Percentiles rank a stretch among this genome's conserved stretches.
phyloP scores from a whole-genome alignment of 139 green algal genomes.

The Auxenochlorella pyrenoidosa region DNA sequence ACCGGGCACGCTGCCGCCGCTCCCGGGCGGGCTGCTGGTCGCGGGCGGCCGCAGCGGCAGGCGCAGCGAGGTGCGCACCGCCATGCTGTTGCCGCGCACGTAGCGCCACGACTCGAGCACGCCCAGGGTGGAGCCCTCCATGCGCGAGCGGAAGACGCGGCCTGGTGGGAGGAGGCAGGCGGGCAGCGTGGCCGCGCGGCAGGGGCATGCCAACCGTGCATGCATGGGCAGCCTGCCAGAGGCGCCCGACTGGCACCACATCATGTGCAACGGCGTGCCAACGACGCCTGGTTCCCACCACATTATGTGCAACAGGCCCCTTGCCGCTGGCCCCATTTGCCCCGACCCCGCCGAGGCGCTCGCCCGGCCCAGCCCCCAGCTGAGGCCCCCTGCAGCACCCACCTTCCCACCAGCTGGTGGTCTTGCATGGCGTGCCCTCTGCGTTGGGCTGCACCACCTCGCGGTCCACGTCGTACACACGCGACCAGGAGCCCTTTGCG shows the following conservation, averaged over 20 bases:
- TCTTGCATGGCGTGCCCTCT: constrained; percentile 35
- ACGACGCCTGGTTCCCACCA: neutral
- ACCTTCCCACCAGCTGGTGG: constrained; percentile 42
- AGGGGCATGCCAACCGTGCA: too few relatives aligned
- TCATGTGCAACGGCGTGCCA: too few relatives aligned
- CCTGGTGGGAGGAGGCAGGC: constrained; percentile 27
- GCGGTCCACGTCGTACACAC: constrained; percentile 29
- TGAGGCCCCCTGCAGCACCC: neutral
- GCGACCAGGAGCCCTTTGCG: constrained; percentile 47
- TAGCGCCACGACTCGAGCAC: constrained; percentile 38
- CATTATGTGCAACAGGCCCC: neutral
- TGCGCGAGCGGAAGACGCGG: constrained; percentile 24
- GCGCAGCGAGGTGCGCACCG: constrained; percentile 39
- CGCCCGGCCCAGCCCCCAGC: too few relatives aligned
- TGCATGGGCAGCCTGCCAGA: neutral
- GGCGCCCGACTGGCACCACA: neutral
- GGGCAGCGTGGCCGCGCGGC: too few relatives aligned
- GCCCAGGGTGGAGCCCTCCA: constrained; percentile 47
- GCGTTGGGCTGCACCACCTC: constrained; percentile 34
- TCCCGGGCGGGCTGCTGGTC: neutral
- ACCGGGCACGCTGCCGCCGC: neutral
- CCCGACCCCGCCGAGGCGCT: too few relatives aligned
- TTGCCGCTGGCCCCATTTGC: neutral
- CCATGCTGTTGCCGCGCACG: constrained; percentile 33
- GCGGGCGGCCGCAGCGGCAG: neutral